Conservation (phyloP, 129 eudicot genomes). For the Flaveria ramosissima region DNA sequence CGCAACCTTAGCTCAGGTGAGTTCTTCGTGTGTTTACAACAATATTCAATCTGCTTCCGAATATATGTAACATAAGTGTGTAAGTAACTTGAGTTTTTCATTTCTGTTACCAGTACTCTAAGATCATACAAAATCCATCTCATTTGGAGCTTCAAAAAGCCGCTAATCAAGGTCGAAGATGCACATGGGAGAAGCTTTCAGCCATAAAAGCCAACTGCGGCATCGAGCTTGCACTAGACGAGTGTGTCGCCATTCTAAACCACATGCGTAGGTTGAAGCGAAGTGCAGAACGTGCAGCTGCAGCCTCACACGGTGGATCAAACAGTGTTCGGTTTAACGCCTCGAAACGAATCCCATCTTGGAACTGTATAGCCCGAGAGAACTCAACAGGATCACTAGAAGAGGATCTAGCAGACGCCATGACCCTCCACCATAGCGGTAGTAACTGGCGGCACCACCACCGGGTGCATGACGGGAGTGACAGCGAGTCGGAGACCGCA, state of each 20-base stretch:
- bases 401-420: slow-evolving; percentile 55
- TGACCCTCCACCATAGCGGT: slow-evolving; percentile 46
- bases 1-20: slow-evolving; percentile 89
- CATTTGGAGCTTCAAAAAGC: slow-evolving; percentile 82
- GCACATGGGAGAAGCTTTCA: slow-evolving; percentile 98
- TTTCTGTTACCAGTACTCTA: slow-evolving; percentile 57
- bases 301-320: slow-evolving; percentile 59
- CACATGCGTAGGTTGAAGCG: slow-evolving; percentile 90
- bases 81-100: background rate
- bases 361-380: slow-evolving; percentile 94
- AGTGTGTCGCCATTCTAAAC: slow-evolving; percentile 76
- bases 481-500: slow-evolving; percentile 69
- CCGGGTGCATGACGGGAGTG: slow-evolving; percentile 61
- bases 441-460: slow-evolving; percentile 53
- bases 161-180: slow-evolving; percentile 89
- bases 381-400: slow-evolving; percentile 93
- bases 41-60: background rate
- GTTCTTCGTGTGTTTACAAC: background rate
- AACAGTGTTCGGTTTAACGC: slow-evolving; percentile 63
- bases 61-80: background rate
- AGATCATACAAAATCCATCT: slow-evolving; percentile 89
- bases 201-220: slow-evolving; percentile 96
- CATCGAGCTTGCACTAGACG: slow-evolving; percentile 87
- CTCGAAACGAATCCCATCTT: slow-evolving; percentile 85
- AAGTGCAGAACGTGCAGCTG: slow-evolving; percentile 86